Evolutionary conservation across 176 grass and related monocot genomes (phyloP).

Genomic region (Oryza glumipatula): DNA sequence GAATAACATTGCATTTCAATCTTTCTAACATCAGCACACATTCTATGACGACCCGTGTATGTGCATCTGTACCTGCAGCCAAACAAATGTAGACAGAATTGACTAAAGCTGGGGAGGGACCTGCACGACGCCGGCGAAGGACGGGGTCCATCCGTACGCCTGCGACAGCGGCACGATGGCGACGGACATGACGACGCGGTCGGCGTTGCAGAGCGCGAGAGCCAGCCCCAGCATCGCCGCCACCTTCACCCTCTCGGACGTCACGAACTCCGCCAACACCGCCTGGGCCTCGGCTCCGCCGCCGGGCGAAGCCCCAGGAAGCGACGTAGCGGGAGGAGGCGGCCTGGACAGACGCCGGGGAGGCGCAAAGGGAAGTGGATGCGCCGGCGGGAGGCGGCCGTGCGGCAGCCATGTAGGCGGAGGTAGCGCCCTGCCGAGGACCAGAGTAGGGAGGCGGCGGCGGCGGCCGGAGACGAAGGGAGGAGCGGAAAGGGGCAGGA

Average conservation of each 20-base stretch:
- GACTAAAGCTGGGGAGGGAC: constrained; percentile 33
- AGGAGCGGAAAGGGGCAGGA: constrained; percentile 27
- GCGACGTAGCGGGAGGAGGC: neutral
- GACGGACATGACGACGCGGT: constrained; percentile 95
- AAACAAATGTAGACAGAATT: constrained; percentile 32
- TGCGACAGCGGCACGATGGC: constrained; percentile 90
- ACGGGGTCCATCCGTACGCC: constrained; percentile 75
- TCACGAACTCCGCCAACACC: constrained; percentile 70
- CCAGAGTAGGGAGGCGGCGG: neutral
- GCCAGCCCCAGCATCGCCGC: constrained; percentile 85
- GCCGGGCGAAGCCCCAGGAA: constrained; percentile 24
- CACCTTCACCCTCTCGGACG: constrained; percentile 94
- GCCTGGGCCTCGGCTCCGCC: constrained; percentile 30
- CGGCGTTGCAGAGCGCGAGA: constrained; percentile 92
- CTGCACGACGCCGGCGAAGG: constrained; percentile 88
- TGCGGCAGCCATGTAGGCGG: constrained; percentile 28
- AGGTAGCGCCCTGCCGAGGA: neutral
- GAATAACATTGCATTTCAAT: neutral
- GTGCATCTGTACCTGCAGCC: constrained; percentile 12
- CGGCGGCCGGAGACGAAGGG: constrained; percentile 28
- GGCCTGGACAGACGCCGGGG: constrained; percentile 22
- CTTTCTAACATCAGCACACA: neutral
- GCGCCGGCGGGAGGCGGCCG: constrained; percentile 2
- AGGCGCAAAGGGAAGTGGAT: neutral
- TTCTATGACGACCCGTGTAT: neutral